Base-by-base conservation (phyloP, 441 rosid genomes). In the Lagerstroemia fauriei region DNA sequence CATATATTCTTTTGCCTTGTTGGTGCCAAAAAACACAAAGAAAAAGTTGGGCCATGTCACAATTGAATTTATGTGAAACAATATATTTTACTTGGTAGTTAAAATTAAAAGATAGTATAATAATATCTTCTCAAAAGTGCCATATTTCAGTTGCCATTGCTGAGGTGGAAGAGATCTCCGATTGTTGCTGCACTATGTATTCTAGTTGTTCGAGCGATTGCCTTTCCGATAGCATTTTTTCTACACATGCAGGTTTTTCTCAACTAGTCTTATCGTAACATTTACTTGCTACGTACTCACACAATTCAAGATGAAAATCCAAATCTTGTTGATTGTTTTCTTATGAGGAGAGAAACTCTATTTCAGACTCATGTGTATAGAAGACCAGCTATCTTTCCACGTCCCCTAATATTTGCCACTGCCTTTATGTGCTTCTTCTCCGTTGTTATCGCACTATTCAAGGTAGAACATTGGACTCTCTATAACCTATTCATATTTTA, bases 341-440 rank as follows among this genome's bases (percentile, higher is more conserved):
- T 82, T n/a, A 50, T 76, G 57, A 61, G 61, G 68, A 27, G 79
- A 81, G 71, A 57, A 77, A 76, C 47, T 63, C 32, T 47, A 44
- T 82, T 53, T 77, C 94, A 96, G 99, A 92, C 85, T 66, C 98
- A 96, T 34, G 95, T 96, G 83, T 95, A 83, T 78, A 77, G 88
- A 83, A 93, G 98, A 87, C 90, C 94, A 65, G 85, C 89, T 59
- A 78, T 87, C 77, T 87, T 95, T 85, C 86, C 97, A 0, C 90
- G 90, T 84, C 95, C 99, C 59, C 86, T 96, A 76, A 93, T 93
- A 22, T 96, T 96, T 76, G 98, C 99, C 32, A 93, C 97, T 79
- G 95, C 94, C 70, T 95, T 96, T 88, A 96, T 96, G 98, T 92
- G 98, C 91, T 96, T 96, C 91, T 95, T 96, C 91, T 95, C 98